A percentile compares a stretch with the other conserved stretches of the same genome.
Conservation (phyloP, 345 rosid species). For the Atalantia buxifolia region DNA sequence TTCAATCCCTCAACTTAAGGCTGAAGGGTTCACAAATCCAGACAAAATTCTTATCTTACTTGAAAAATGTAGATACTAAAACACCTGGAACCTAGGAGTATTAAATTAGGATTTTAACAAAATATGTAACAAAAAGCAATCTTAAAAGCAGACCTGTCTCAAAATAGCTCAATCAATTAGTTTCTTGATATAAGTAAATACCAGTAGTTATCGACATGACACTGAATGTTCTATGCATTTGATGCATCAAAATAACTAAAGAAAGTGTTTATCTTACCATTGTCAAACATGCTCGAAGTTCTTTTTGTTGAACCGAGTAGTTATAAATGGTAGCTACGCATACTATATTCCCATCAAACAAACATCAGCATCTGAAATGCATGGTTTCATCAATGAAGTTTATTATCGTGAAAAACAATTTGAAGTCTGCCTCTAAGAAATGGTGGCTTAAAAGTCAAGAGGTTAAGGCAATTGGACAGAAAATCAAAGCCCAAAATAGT, state of each 20-base stretch:
- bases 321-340: not conserved
- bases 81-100: not conserved
- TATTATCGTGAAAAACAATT: not conserved
- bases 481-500: not conserved
- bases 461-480: not conserved
- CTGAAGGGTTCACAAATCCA: not conserved
- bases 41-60: not conserved
- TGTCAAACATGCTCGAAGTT: not conserved
- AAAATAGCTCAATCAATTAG: not conserved
- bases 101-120: not conserved
- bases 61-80: not conserved
- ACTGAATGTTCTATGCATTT: not conserved
- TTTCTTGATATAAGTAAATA: not conserved
- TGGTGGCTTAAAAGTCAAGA: not conserved
- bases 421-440: not conserved
- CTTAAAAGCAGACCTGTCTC: not conserved
- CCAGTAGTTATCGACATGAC: not conserved
- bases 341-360: not conserved
- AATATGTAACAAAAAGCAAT: not conserved
- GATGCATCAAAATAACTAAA: not conserved
- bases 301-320: not conserved
- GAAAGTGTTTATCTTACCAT: not conserved
- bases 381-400: not conserved
- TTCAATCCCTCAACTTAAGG: not conserved
- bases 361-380: not conserved